Evolutionary conservation across 495 filamentous ascomycete genomes (phyloP), one percentile per base, ranked within the genome.

Genomic region (Xylaria castorea): DNA sequence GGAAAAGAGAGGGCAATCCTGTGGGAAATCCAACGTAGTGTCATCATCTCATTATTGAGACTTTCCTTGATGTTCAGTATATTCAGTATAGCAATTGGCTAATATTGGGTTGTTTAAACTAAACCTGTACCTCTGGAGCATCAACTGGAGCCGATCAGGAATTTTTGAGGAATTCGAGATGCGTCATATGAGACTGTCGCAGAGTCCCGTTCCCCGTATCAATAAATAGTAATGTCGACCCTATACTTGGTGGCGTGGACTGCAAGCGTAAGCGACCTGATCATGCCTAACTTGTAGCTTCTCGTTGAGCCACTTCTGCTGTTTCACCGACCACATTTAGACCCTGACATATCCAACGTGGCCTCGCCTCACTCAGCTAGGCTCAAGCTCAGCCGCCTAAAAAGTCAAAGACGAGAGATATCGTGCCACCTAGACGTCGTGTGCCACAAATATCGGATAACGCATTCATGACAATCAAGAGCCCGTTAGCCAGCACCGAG

Each of bases 181-280:
- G 36, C n/a, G 38, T 61, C 9, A 44, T n/a, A 42, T 22, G 16
- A 42, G 14, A 25, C 22, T 44, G 27, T 18, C 27, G 1, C 38
- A 44, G 27, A 18, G 22, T 14, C 38, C 22, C 5, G 16, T 16
- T 64, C 18, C 16, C 18, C 16, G 22, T 27, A 36, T 50, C 18
- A 36, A 30, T 34, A 34, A 34, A 51, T 51, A 38, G 64, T 36
- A 60, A 50, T 22, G 7, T 63, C 30, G 14, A 20, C 20, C 30
- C 27, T n/a, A 16, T 38, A 5, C 46, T 11, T 16, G 27, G 64
- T 38, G 30, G 64, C 30, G 38, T 34, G 18, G 27, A 22, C 46
- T 53, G 64, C 46, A 46, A 48, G 62, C 40, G 3, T 65, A 65
- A 65, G 62, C 62, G 62, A 65, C 40, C 40, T 65, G 62, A 38